Evolutionary conservation across 495 filamentous ascomycete species (phyloP).

Genomic region (Pyrenula aspistea): DNA sequence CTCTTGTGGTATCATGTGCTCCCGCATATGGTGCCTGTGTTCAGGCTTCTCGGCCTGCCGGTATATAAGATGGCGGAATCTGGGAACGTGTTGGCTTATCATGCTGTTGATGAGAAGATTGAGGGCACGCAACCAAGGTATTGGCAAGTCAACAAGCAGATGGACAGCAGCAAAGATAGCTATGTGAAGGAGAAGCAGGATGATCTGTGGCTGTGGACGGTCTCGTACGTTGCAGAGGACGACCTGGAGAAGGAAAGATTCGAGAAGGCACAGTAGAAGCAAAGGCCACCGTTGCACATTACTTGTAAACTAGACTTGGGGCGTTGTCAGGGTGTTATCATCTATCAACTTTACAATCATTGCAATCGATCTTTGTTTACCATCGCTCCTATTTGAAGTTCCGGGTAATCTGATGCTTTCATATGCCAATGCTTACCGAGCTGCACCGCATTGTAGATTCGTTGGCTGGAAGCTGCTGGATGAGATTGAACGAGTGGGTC

Average conservation of each 20-base stretch:
- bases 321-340: no score
- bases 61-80: slow-evolving; percentile 25
- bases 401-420: no score
- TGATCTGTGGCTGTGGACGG: slow-evolving; percentile 36
- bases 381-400: no score
- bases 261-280: neutral
- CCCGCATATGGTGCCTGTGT: slow-evolving; percentile 19
- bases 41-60: slow-evolving; percentile 13
- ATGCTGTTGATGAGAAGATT: slow-evolving; percentile 16
- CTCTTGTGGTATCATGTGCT: slow-evolving; percentile 22
- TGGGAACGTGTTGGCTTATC: slow-evolving; percentile 19
- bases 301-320: no score
- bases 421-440: no score
- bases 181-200: slow-evolving; percentile 30
- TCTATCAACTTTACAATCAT: no score
- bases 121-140: slow-evolving; percentile 23
- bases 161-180: slow-evolving; percentile 23
- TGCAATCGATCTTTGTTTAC: no score
- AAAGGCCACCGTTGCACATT: no score
- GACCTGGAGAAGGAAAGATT: slow-evolving; percentile 20
- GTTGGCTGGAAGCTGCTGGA: no score
- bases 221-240: slow-evolving; percentile 23
- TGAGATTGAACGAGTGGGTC: no score
- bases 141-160: slow-evolving; percentile 22
- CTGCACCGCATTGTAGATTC: no score